A percentile compares a stretch with the other conserved stretches of the same genome.
Conservation (phyloP, 192 early-diverging fungal species). For the Backusella circina region DNA sequence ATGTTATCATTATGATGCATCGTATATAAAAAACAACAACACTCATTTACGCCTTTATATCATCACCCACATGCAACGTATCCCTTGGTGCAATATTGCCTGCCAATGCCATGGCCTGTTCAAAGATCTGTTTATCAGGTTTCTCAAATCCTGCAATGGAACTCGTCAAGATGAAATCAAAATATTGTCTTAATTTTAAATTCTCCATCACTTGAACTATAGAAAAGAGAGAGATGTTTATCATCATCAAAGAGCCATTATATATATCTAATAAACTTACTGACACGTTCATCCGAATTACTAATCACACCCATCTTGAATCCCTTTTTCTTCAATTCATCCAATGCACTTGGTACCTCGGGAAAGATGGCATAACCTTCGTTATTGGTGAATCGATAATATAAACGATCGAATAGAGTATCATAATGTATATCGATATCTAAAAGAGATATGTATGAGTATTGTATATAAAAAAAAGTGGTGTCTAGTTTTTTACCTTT, state of each 20-base stretch:
- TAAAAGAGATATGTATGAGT: not conserved
- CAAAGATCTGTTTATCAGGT: constrained; percentile 49
- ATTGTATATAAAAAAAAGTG: not conserved
- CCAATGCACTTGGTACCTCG: constrained; percentile 44
- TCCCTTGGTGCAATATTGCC: constrained; percentile 32
- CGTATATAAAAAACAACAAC: not conserved
- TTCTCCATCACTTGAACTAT: constrained; percentile 28
- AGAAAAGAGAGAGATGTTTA: not conserved
- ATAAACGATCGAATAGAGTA: constrained; percentile 32
- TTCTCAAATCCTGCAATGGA: constrained; percentile 50
- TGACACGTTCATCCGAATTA: constrained; percentile 58
- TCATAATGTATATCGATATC: constrained; percentile 18
- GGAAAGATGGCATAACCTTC: constrained; percentile 52
- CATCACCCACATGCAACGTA: constrained; percentile 59
- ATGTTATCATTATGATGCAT: not conserved
- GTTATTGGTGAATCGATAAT: constrained; percentile 39
- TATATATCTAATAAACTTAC: constrained; percentile 16
- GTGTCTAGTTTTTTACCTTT: constrained; percentile 16
- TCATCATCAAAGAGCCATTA: not conserved
- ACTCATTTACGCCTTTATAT: constrained; percentile 32
- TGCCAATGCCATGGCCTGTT: constrained; percentile 38
- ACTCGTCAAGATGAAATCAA: constrained; percentile 60
- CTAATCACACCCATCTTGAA: constrained; percentile 56
- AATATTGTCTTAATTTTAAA: constrained; percentile 40
- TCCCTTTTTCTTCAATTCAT: constrained; percentile 38